Evolutionary conservation across 2,329 filamentous ascomycete genomes (phyloP), one percentile per base, ranked within the genome.

Genomic region (Dryadomyces quercus-mongolicae): DNA sequence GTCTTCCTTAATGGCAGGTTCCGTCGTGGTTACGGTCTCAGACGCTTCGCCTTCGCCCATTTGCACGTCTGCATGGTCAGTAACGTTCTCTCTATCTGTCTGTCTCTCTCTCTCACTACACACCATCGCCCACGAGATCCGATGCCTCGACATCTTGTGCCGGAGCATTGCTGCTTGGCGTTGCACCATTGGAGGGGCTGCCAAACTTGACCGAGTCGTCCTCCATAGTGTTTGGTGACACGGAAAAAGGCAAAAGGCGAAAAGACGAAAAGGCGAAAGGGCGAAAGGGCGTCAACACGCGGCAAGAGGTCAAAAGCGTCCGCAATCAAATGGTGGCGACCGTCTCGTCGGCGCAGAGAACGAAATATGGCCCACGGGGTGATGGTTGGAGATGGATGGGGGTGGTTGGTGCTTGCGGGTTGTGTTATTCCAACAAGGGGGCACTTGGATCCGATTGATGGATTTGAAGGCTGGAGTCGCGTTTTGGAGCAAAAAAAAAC

Each of bases 1-100:
- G 60, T 84, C 81, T 65, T 82, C 79, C 67, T 82, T 82, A 54
- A 81, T 75, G 40, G 68, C 68, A 49, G 73, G 68, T 44, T 81
- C 77, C 54, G 67, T 22, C 21, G 53, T 34, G 38, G 20, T 31
- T 18, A 53, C 49, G 49, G 52, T 15, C 34, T 54, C 51, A 22
- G 57, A 62, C 44, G 68, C 62, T 22, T 68, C 62, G 40, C 68
- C 70, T 60, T 82, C 80, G 25, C 73, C 74, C 81, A 86, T 86
- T 58, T 80, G 75, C 46, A 84, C 70, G 71, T 88, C 84, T 82
- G 21, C 6, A 22, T 2, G 21, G 21, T 18, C 21, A 42, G 55
- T 16, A 25, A 20, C 25, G 16, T 34, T 13, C 22, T 7, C 8
- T 12, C 13, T 22, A 20, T 20, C 3, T 16, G 36, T 48, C 25